phyloP scores from a whole-genome alignment of 768 basidiomycete genomes.

The Psilocybe azurescens region DNA sequence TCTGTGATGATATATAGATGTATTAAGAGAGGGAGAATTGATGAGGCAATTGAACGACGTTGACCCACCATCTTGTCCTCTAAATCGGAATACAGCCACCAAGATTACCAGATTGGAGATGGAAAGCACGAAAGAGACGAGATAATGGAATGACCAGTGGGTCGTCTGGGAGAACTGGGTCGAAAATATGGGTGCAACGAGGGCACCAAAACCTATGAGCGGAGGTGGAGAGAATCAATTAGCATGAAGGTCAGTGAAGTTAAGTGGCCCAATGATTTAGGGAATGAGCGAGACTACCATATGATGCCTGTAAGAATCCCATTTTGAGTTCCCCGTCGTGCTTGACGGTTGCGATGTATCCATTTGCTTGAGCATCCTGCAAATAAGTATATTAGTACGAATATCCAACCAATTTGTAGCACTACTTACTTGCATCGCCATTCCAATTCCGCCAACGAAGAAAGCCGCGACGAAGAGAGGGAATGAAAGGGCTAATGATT shows the following conservation, averaged over 20 bases:
- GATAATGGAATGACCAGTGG: constrained; percentile 81
- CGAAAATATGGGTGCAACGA: constrained; percentile 74
- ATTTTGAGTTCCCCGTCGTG: constrained; percentile 65
- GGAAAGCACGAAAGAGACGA: constrained; percentile 68
- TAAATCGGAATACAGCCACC: constrained; percentile 63
- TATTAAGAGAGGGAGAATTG: neutral
- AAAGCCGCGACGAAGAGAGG: constrained; percentile 59
- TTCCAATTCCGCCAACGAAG: constrained; percentile 45
- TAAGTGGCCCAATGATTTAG: no score
- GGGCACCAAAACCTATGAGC: constrained; percentile 63
- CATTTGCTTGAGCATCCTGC: constrained; percentile 76
- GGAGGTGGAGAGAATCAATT: no score
- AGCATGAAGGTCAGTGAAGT: no score
- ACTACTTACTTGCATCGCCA: constrained; percentile 48
- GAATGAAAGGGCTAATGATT: constrained; percentile 63
- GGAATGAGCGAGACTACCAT: constrained; percentile 41
- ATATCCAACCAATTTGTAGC: no score
- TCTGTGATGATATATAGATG: constrained; percentile 36
- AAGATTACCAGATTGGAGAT: constrained; percentile 60
- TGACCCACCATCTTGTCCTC: constrained; percentile 65
- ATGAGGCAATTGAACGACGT: neutral
- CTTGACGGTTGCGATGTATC: constrained; percentile 64
- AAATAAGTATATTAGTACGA: neutral
- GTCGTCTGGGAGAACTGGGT: constrained; percentile 75
- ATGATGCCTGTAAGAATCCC: constrained; percentile 53